These are phyloP conservation scores for Oryza longistaminata DNA, from an alignment of 176 grass and related monocot genomes.

Conservation along the genomic window DNA sequence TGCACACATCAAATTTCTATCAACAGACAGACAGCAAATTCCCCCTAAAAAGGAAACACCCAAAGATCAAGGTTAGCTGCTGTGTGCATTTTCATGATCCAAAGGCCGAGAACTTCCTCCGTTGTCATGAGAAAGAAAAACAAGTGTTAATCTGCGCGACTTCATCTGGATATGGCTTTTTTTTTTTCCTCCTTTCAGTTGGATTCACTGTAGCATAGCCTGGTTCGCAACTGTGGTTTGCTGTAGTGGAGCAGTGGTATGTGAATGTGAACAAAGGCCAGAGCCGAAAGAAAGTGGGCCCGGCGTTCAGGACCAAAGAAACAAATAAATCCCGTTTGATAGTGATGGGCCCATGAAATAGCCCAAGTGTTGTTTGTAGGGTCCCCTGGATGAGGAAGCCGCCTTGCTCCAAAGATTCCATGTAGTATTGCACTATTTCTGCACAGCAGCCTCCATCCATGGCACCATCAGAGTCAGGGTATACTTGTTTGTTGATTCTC, in stretches of 20 bases:
- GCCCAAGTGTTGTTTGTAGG: slow-evolving; percentile 36
- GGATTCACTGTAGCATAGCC: background rate
- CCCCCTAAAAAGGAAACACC: too few species aligned
- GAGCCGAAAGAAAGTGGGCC: slow-evolving; percentile 19
- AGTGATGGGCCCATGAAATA: slow-evolving; percentile 13
- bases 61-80: too few species aligned
- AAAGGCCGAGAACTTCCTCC: too few species aligned
- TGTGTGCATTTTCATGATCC: too few species aligned
- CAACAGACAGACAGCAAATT: too few species aligned
- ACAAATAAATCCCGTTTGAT: background rate
- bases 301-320: background rate
- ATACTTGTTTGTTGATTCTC: too few species aligned
- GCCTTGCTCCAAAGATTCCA: slow-evolving; percentile 1
- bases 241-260: background rate
- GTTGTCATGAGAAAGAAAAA: too few species aligned
- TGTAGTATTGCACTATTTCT: background rate
- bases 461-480: background rate
- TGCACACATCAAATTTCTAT: too few species aligned
- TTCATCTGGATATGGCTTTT: background rate
- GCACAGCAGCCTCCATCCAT: background rate
- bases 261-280: slow-evolving; percentile 9
- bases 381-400: background rate
- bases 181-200: background rate
- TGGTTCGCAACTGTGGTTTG: background rate
- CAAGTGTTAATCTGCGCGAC: too few species aligned